Conservation (phyloP, 306 rosid species). For the Cucumis cinereus region DNA sequence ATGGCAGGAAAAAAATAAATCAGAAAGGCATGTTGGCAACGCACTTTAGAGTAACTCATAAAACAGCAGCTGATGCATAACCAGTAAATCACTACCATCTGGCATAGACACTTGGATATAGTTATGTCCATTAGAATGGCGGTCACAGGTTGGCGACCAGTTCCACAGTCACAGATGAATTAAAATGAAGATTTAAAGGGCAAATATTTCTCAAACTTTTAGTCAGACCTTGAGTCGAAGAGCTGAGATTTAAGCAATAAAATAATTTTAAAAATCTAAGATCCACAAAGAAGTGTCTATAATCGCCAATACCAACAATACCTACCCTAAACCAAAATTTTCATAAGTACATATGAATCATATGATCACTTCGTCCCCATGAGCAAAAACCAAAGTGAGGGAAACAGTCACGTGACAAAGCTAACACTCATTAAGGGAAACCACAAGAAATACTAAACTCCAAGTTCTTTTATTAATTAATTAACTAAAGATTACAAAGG, state of each 20-base stretch:
- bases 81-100: not conserved
- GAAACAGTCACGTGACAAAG: not conserved
- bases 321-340: not conserved
- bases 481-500: not conserved
- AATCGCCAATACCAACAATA: not conserved
- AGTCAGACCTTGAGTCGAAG: not conserved
- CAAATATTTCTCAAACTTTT: not conserved
- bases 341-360: not conserved
- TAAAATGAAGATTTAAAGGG: not conserved
- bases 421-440: not conserved
- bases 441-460: not conserved
- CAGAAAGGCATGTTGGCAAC: not conserved
- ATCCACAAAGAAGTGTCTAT: not conserved
- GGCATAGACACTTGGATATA: not conserved
- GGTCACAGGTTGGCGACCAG: not conserved
- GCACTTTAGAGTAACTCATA: not conserved
- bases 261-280: not conserved
- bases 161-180: not conserved
- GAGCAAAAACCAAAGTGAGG: conserved; percentile 2
- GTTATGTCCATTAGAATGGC: not conserved
- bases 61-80: not conserved
- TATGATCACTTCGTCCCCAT: not conserved
- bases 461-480: not conserved
- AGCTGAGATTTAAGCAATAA: not conserved
- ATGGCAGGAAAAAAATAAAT: not conserved